Evolutionary conservation across 345 rosid genomes (phyloP), one percentile per base, ranked within the genome.

Genomic region (Murraya paniculata): DNA sequence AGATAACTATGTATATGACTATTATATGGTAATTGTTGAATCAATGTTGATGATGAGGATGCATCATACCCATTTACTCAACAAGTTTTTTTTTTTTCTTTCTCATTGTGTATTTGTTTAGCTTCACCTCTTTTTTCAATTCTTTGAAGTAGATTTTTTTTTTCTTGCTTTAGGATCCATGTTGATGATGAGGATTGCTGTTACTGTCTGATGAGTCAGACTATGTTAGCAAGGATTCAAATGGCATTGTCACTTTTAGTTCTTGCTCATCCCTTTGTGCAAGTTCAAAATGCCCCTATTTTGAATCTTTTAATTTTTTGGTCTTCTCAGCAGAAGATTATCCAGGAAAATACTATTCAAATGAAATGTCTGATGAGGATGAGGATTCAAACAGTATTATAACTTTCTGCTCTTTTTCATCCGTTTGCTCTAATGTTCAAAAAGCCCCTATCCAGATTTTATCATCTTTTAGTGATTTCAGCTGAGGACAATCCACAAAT

Each of bases 301-400:
- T 62, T 77, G 76, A 24, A 55, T 72, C 33, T 36, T n/a, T 25
- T 73, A 11, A 35, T 66, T 27, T 50, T 33, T 55, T 61, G 76
- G 66, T 74, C 66, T 76, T 76, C 22, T 74, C 88, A 92, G 98
- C 91, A 68, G 98, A 92, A 85, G 82, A 77, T 59, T 89, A 90
- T 83, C 97, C 93, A 66, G 78, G 68, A 69, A 93, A 89, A 77
- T 93, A 94, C 55, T 93, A 93, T 80, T 95, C 98, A 2, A 93
- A 93, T 27, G 95, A 93, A 84, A 56, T 35, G 64, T 85, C 89
- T 38, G 91, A 83, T 16, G 93, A 88, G 4, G 90, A 80, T 8
- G 93, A 93, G 45, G 99, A 95, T 83, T 95, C 98, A 36, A 95
- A 95, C 48, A 98, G 98, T 95, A 90, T 9, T 45, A 21, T 13